These are phyloP conservation scores for Irpex rosettiformis DNA, from an alignment of 1,284 basidiomycete genomes.

Conservation along the genomic window DNA sequence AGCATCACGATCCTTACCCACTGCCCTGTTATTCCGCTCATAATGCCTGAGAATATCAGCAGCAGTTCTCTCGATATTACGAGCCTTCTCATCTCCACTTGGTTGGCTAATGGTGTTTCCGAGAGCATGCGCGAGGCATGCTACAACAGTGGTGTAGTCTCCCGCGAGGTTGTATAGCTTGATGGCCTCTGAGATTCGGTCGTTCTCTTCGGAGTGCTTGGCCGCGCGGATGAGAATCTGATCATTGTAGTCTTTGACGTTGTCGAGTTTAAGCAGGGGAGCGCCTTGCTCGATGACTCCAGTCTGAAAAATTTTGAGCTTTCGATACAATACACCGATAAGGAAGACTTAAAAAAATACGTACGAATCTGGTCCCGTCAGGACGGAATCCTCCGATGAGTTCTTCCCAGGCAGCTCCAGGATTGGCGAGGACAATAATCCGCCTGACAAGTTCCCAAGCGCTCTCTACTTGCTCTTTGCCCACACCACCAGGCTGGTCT, in stretches of 20 bases:
- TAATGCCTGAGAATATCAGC: constrained; percentile 85
- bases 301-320: too few species aligned
- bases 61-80: constrained; percentile 76
- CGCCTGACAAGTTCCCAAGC: constrained; percentile 88
- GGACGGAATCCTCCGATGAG: constrained; percentile 88
- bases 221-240: constrained; percentile 85
- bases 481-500: constrained; percentile 69
- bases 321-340: too few species aligned
- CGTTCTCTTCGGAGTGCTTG: constrained; percentile 69
- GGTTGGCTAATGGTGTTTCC: constrained; percentile 81
- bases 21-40: constrained; percentile 73
- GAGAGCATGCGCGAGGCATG: constrained; percentile 85
- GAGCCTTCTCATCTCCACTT: constrained; percentile 61
- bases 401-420: constrained; percentile 83
- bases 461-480: constrained; percentile 80
- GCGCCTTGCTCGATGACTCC: constrained; percentile 87
- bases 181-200: constrained; percentile 87
- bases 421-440: constrained; percentile 85
- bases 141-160: constrained; percentile 86
- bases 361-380: constrained; percentile 85
- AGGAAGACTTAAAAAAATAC: too few species aligned
- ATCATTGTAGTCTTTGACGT: constrained; percentile 73
- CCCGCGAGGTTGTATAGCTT: constrained; percentile 95
- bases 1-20: constrained; percentile 75
- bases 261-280: constrained; percentile 71